A percentile compares a stretch with the other conserved stretches of the same genome.
phyloP scores from a whole-genome alignment of 805 yeast species.

The Starmerella powellii region DNA sequence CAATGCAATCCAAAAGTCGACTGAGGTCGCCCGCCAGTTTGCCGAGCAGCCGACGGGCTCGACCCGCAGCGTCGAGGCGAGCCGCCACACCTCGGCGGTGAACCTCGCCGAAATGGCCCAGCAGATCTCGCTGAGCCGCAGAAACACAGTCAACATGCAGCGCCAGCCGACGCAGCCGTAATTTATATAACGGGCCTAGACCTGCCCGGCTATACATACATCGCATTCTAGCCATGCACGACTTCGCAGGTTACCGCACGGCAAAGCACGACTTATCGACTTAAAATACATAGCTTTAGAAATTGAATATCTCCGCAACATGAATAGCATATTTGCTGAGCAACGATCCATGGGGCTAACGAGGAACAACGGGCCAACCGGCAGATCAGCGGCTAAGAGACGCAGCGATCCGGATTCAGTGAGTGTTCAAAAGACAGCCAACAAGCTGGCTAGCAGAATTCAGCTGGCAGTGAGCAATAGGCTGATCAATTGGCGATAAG shows the following conservation, averaged over 20 bases:
- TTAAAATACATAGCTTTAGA: no score
- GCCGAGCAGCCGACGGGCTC: slow-evolving; percentile 14
- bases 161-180: slow-evolving; percentile 21
- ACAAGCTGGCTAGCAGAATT: no score
- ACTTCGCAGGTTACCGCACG: not conserved
- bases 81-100: slow-evolving; percentile 20
- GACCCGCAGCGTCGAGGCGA: slow-evolving; percentile 17
- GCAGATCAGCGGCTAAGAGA: no score
- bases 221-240: not conserved
- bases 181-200: not conserved
- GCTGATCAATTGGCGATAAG: no score
- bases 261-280: no score
- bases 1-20: slow-evolving; percentile 82
- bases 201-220: not conserved
- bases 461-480: no score
- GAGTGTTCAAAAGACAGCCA: no score
- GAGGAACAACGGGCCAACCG: no score
- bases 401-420: no score
- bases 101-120: slow-evolving; percentile 25
- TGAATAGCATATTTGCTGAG: no score
- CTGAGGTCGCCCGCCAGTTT: slow-evolving; percentile 48
- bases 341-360: no score
- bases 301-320: no score
- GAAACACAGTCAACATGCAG: slow-evolving; percentile 20
- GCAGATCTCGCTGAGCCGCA: slow-evolving; percentile 23